Evolutionary conservation across 1,284 basidiomycete species (phyloP).

Genomic region (Fistulinella cinereoalba): DNA sequence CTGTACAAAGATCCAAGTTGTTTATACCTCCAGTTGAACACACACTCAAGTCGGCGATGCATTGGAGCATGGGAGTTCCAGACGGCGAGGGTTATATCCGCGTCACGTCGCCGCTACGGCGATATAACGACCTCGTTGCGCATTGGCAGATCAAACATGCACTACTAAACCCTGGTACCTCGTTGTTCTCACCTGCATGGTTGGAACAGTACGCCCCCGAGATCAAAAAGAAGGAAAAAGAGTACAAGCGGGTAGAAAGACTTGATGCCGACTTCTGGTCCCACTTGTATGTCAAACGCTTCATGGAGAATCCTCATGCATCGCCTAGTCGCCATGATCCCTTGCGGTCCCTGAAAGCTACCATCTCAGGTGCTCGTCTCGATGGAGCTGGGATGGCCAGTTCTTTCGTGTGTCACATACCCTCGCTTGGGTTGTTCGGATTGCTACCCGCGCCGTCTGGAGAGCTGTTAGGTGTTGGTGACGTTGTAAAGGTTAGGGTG

Average conservation of each 20-base stretch:
- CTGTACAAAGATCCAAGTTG: constrained; percentile 34
- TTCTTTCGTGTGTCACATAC: constrained; percentile 25
- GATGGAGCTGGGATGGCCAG: constrained; percentile 10
- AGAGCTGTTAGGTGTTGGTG: constrained; percentile 18
- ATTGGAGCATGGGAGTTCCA: constrained; percentile 71
- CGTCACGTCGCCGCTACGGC: constrained; percentile 86
- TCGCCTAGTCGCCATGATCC: constrained; percentile 23
- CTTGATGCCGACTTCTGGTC: constrained; percentile 49
- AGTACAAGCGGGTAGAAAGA: constrained; percentile 21
- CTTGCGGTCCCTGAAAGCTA: constrained; percentile 22
- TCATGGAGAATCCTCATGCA: constrained; percentile 28
- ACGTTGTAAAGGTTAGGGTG: constrained; percentile 24
- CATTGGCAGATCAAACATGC: constrained; percentile 96
- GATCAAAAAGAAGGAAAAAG: constrained; percentile 33
- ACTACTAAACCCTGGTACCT: constrained; percentile 46
- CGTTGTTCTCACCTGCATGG: constrained; percentile 44
- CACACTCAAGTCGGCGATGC: constrained; percentile 53
- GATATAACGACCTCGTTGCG: constrained; percentile 79
- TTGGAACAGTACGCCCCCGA: constrained; percentile 39
- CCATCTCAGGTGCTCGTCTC: constrained; percentile 16
- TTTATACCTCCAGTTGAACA: constrained; percentile 42
- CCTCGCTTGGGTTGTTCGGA: constrained; percentile 25
- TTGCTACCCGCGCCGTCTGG: constrained; percentile 11
- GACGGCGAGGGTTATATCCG: constrained; percentile 75
- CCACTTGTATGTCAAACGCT: constrained; percentile 32